Percentiles rank a stretch among this genome's conserved stretches.
Evolutionary conservation across 1,284 basidiomycete species (phyloP).

Genomic region (Cystobasidium pallidum): DNA sequence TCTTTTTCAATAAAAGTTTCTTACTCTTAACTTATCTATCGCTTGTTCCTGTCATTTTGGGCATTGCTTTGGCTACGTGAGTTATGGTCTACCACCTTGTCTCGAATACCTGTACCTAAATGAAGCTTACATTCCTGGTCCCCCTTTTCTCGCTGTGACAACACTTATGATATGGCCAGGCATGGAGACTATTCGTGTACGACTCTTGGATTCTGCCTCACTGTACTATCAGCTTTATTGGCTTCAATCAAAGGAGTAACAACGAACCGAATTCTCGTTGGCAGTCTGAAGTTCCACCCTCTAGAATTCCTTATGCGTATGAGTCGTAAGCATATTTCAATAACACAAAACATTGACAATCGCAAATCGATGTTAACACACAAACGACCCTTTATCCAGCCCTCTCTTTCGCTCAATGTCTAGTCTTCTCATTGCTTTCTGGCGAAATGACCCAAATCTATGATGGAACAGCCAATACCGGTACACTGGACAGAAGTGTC

Average conservation of each 20-base stretch:
- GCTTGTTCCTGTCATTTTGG: constrained; percentile 82
- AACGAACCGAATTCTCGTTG: constrained; percentile 64
- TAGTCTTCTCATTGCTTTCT: constrained; percentile 60
- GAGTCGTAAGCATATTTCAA: constrained; percentile 64
- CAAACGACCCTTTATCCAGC: constrained; percentile 53
- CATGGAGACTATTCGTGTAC: constrained; percentile 60
- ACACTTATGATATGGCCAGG: neutral
- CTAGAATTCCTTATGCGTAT: constrained; percentile 81
- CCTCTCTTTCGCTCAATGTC: constrained; percentile 82
- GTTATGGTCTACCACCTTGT: too few relatives aligned
- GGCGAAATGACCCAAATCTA: constrained; percentile 33
- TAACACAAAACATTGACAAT: too few relatives aligned
- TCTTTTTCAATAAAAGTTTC: constrained; percentile 60
- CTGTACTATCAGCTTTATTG: constrained; percentile 80
- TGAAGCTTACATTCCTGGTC: too few relatives aligned
- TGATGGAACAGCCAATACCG: constrained; percentile 8
- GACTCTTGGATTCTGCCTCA: constrained; percentile 75
- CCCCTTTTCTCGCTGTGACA: neutral
- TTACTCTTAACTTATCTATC: constrained; percentile 67
- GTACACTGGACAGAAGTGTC: neutral
- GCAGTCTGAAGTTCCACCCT: constrained; percentile 68
- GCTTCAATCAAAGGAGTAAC: constrained; percentile 88
- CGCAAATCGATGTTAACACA: too few relatives aligned
- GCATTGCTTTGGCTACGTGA: constrained; percentile 76
- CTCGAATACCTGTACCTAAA: too few relatives aligned